Evolutionary conservation across 768 basidiomycete species (phyloP), one percentile per base, ranked within the genome.

Genomic region (Asterophora lycoperdoides): DNA sequence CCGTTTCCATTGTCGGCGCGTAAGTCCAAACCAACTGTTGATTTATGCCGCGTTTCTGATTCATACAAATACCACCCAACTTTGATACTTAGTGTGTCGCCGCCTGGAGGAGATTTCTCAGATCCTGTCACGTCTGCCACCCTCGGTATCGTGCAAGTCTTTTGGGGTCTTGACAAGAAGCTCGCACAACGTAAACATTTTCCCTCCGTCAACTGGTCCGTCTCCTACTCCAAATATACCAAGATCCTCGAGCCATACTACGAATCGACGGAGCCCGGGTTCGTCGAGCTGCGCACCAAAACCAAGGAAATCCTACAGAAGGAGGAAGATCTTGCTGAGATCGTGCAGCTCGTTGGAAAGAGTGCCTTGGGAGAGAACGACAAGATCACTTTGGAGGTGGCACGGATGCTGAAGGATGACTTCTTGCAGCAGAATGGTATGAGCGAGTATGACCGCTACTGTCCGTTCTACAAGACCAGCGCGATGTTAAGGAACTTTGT

Each of bases 91-190:
- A 95, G 93, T 53, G 96, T 99, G 14, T 97, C 94, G 3, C 96
- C 96, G 49, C 96, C 96, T 39, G 96, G 96, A 68, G 96, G 96
- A 68, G 96, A 99, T 64, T 97, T 97, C 71, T 96, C 96, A 9
- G 96, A 99, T 68, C 96, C 96, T 30, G 96, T 99, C 51, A 98
- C 95, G 7, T 85, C 93, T 38, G 91, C 96, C 30, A 99, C 96
- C 3, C 87, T 99, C 48, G 83, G 93, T 75, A 99, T 99, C 63
- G 96, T 99, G 8, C 96, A 98, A 63, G 96, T 98, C 56, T 99
- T 99, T 81, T 99, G 96, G 96, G 96, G 96, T 67, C 81, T 99
- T 20, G 96, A 98, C 73, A 99, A 99, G 83, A 93, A 95, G 65
- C 83, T 98, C 51, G 96, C 96, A 2, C 96, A 98, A 66, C 81